phyloP scores from a whole-genome alignment of 1,139 yeast genomes.

The Kodamaea plutei region DNA sequence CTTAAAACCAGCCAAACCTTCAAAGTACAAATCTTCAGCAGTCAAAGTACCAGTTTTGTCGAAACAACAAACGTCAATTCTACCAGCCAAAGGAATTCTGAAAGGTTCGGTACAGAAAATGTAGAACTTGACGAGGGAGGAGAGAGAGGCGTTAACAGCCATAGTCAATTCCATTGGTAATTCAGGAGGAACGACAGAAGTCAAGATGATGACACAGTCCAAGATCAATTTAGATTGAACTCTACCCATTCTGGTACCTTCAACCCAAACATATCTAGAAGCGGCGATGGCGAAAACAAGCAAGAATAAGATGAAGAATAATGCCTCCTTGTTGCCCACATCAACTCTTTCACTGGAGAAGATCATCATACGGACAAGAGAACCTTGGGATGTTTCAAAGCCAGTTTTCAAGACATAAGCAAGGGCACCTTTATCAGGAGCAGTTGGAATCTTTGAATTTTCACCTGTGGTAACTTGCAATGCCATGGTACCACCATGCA shows the following conservation, averaged over 20 bases:
- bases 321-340: slow-evolving; percentile 92
- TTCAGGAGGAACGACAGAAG: slow-evolving; percentile 99
- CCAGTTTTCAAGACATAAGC: slow-evolving; percentile 94
- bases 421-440: slow-evolving; percentile 91
- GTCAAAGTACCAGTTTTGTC: slow-evolving; percentile 98
- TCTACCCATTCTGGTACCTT: slow-evolving; percentile 95
- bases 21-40: slow-evolving; percentile 93
- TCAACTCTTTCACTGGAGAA: slow-evolving; percentile 95
- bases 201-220: slow-evolving; percentile 91
- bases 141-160: slow-evolving; percentile 92
- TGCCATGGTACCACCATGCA: slow-evolving; percentile 97
- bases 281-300: slow-evolving; percentile 92
- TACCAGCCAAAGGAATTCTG: slow-evolving; percentile 96
- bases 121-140: slow-evolving; percentile 81
- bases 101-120: slow-evolving; percentile 98
- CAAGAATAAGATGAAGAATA: slow-evolving; percentile 84
- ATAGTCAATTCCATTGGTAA: slow-evolving; percentile 98
- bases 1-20: slow-evolving; percentile 88
- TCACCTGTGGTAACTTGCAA: slow-evolving; percentile 81
- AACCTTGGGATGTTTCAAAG: slow-evolving; percentile 96
- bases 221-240: slow-evolving; percentile 87
- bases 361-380: slow-evolving; percentile 95
- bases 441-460: slow-evolving; percentile 36
- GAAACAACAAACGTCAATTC: slow-evolving; percentile 97
- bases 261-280: slow-evolving; percentile 97